Evolutionary conservation across 2,329 filamentous ascomycete species (phyloP), one percentile per base, ranked within the genome.

Genomic region (Scedosporium minutisporum): DNA sequence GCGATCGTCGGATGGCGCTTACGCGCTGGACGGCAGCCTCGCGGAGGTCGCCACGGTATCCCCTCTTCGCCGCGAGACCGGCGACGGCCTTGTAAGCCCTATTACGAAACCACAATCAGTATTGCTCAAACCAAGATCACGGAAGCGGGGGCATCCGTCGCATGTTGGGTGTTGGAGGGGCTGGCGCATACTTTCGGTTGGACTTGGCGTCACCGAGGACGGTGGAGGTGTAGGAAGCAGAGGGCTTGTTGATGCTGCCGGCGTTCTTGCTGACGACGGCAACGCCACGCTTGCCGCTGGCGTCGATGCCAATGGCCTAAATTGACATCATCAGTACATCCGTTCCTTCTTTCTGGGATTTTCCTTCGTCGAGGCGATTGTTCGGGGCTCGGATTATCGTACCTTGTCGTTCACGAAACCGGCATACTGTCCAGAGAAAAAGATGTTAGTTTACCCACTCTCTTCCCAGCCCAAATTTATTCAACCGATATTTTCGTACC

Each of bases 321-420:
- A 23, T 38, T 29, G 42, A 14, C 16, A 57, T 51, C 4, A 57
- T 64, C 60, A 65, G 64, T 63, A 44, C 57, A 27, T 10, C 9
- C 18, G 16, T 5, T 60, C 51, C 16, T 44, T 61, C 38, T 46
- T 38, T 23, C 14, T 42, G 29, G 41, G n/a, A 16, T 23, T 16
- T 46, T 51, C 23, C 7, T n/a, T 58, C 25, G 21, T 38, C 4
- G 42, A 21, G 6, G 18, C 25, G 41, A 46, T 10, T 46, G 29
- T 12, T 63, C 27, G 10, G 60, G 33, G 23, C 6, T 51, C 48
- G 41, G 27, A 48, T 16, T 18, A 48, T 60, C 65, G 66, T 89
- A 95, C 91, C 90, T 96, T 95, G 77, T 88, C 85, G 83, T 96
- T 96, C 79, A 91, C 87, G 79, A 92, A 96, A 74, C 95, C 95